Conservation (phyloP, 331 rosid species). For the Arachis monticola region DNA sequence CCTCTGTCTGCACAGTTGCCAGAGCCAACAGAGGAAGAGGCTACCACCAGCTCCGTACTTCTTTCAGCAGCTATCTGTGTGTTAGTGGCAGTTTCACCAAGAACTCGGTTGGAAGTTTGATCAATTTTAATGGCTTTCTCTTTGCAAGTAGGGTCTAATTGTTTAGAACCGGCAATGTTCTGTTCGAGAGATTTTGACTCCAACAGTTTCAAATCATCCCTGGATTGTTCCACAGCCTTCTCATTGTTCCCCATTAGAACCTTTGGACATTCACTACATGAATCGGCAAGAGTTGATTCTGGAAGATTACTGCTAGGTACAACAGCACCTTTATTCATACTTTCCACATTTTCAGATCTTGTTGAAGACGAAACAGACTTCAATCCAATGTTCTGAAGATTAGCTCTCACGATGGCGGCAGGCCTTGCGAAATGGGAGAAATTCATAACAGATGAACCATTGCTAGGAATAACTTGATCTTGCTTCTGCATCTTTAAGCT, state of each 20-base stretch:
- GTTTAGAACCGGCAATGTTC: conserved; percentile 50
- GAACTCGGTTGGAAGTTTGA: conserved; percentile 41
- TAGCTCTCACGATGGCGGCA: conserved; percentile 64
- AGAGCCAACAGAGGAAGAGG: conserved; percentile 85
- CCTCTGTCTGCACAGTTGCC: conserved; percentile 66
- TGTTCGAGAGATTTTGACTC: conserved; percentile 56
- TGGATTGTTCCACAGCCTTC: conserved; percentile 50
- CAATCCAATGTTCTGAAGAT: conserved; percentile 54
- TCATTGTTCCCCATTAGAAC: conserved; percentile 51
- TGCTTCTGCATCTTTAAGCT: conserved; percentile 52
- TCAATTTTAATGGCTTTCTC: conserved; percentile 52
- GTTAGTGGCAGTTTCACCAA: conserved; percentile 47
- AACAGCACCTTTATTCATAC: conserved; percentile 49
- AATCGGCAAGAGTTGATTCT: conserved; percentile 48
- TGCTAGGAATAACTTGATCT: conserved; percentile 50
- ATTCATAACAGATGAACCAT: conserved; percentile 56
- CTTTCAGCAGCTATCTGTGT: conserved; percentile 57
- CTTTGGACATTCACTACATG: conserved; percentile 48
- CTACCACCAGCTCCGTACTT: conserved; percentile 55
- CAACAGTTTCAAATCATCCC: conserved; percentile 51
- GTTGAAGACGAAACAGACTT: conserved; percentile 41
- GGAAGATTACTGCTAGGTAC: conserved; percentile 49
- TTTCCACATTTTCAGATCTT: conserved; percentile 41
- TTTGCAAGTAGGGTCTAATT: conserved; percentile 49
- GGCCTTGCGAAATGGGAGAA: conserved; percentile 91